phyloP scores from a whole-genome alignment of 306 rosid genomes.

The Rosa multiflora region DNA sequence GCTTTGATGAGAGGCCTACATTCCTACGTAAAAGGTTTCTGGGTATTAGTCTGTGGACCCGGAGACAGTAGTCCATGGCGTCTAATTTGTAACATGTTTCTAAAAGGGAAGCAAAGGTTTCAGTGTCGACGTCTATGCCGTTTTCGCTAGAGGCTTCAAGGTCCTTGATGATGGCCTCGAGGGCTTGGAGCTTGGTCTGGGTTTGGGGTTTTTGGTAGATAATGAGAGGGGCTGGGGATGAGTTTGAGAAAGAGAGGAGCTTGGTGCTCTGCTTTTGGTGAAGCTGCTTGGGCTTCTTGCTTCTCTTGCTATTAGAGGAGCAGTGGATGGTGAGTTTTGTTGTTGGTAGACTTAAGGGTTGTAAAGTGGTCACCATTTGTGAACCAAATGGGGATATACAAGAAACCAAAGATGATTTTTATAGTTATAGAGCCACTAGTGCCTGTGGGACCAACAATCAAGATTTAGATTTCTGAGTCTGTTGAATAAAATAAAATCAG shows the following conservation, averaged over 20 bases:
- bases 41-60: conserved; percentile 73
- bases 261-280: conserved; percentile 34
- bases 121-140: conserved; percentile 51
- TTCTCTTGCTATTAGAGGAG: conserved; percentile 37
- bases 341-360: conserved; percentile 12
- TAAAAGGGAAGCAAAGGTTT: conserved; percentile 67
- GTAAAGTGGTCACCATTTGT: conserved; percentile 42
- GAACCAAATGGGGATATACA: neutral
- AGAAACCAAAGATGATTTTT: neutral
- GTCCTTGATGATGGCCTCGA: conserved; percentile 58
- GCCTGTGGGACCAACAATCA: neutral
- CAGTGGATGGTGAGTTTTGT: conserved; percentile 20
- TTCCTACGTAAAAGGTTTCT: conserved; percentile 45
- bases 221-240: conserved; percentile 69
- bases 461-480: neutral
- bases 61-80: conserved; percentile 48
- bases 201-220: conserved; percentile 45
- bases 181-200: conserved; percentile 69
- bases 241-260: conserved; percentile 49
- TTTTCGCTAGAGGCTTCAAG: conserved; percentile 59
- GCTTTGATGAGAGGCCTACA: conserved; percentile 64
- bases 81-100: conserved; percentile 67
- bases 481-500: neutral
- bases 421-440: neutral
- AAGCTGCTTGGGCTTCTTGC: conserved; percentile 27